Evolutionary conservation across 1,284 basidiomycete genomes (phyloP), one percentile per base, ranked within the genome.

Genomic region (Cutaneotrichosporon mucoides): DNA sequence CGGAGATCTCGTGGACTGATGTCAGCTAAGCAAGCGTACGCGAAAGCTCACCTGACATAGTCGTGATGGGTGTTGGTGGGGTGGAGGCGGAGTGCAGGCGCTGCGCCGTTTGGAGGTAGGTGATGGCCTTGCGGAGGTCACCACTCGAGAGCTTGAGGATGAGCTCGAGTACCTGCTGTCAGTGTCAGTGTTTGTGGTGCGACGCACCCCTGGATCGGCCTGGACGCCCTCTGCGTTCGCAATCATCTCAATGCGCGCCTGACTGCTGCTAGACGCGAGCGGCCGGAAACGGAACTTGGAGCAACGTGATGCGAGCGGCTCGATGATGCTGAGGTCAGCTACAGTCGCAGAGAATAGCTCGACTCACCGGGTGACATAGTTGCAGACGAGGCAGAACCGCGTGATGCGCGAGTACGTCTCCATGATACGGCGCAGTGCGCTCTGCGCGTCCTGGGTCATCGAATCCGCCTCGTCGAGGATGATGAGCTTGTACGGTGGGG

Each of bases 381-480:
- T 99, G 82, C 96, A 99, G 5, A 99, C 92, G 16, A 99, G 83
- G 79, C 96, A 99, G 80, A 99, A 99, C 4, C 96, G 84, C 40
- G 96, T 99, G 73, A 98, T 99, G 53, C 88, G 85, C 6, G 92
- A 92, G 73, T 99, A 94, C 41, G 88, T 94, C 79, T 99, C 96
- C 96, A 99, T 99, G 73, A 99, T 99, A 24, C 96, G 85, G 52
- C 95, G 84, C 46, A 99, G 81, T 0, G 95, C 95, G 50, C 88
- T 92, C 78, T 99, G 95, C 2, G 95, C 95, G 74, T 99, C 95
- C 78, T 99, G 96, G 6, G 95, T 99, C 95, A 99, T 99, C 11
- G 92, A 95, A 75, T 99, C 96, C 42, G 96, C 96, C 80, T 99
- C 96, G 72, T 99, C 96, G 15, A 99, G 84, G 64, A 99, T 98